Percentiles rank a stretch among this genome's conserved stretches.
Evolutionary conservation across 176 grass and related monocot species (phyloP).

Genomic region (Zea luxurians): DNA sequence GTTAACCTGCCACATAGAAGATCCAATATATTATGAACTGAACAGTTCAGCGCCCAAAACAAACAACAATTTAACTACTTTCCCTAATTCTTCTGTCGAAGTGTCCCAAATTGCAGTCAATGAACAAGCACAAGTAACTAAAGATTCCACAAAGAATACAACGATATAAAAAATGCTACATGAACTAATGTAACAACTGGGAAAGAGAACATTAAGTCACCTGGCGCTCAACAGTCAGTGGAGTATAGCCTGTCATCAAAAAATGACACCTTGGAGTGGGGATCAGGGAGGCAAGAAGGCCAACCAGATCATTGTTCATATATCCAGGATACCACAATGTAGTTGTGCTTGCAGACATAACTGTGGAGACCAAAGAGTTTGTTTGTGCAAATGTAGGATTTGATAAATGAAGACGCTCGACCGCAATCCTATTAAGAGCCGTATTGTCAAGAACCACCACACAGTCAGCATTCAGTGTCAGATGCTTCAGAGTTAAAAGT

Average conservation of each 20-base stretch:
- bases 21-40: conserved; percentile 23
- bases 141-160: background rate
- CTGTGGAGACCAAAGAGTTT: conserved; percentile 98
- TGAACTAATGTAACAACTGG: background rate
- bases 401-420: conserved; percentile 84
- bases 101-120: background rate
- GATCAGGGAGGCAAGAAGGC: conserved; percentile 89
- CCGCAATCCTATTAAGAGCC: conserved; percentile 96
- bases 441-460: conserved; percentile 99
- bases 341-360: conserved; percentile 99
- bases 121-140: background rate
- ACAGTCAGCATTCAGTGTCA: conserved; percentile 92
- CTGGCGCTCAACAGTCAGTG: conserved; percentile 93
- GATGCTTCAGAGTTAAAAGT: conserved; percentile 80
- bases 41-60: background rate
- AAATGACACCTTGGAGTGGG: conserved; percentile 98
- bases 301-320: conserved; percentile 99
- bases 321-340: conserved; percentile 96
- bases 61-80: background rate
- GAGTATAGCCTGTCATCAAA: conserved; percentile 99
- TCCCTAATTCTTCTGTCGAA: background rate
- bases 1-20: conserved; percentile 64
- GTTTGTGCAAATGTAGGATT: conserved; percentile 97
- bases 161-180: conserved; percentile 14
- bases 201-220: background rate